These are phyloP conservation scores for Zymoseptoria crescenta DNA, from an alignment of 2,329 filamentous ascomycete genomes.

Conservation along the genomic window DNA sequence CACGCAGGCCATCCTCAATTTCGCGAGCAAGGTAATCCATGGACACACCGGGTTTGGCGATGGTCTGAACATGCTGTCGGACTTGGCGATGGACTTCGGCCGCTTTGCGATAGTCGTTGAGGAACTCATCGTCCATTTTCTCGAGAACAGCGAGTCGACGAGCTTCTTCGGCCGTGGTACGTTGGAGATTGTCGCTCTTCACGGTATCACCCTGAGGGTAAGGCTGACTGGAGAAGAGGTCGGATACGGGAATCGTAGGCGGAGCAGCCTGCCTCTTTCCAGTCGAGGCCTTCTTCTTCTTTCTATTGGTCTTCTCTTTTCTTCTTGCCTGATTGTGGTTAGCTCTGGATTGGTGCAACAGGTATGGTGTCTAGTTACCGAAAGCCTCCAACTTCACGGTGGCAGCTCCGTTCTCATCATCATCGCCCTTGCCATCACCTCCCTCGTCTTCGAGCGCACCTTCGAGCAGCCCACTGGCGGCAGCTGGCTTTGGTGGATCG, in stretches of 20 bases:
- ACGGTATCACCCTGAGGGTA: conserved; percentile 74
- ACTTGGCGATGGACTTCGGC: conserved; percentile 88
- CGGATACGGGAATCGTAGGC: conserved; percentile 64
- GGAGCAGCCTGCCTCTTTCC: conserved; percentile 75
- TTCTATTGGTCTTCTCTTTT: conserved; percentile 14
- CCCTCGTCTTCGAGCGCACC: conserved; percentile 26
- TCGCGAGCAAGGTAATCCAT: conserved; percentile 76
- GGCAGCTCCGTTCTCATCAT: conserved; percentile 19
- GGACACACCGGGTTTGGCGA: conserved; percentile 66
- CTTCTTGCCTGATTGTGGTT: conserved; percentile 11
- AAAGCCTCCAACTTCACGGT: conserved; percentile 4
- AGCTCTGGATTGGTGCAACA: conserved; percentile 1
- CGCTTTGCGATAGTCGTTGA: conserved; percentile 72
- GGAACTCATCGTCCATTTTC: conserved; percentile 70
- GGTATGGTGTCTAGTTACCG: not conserved
- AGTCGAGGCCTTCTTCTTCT: conserved; percentile 75
- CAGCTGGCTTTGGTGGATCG: conserved; percentile 30
- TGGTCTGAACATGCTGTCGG: conserved; percentile 72
- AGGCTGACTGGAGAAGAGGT: conserved; percentile 62
- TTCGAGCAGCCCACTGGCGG: conserved; percentile 29
- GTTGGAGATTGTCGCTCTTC: conserved; percentile 72
- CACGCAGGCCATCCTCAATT: conserved; percentile 77
- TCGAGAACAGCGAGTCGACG: conserved; percentile 56
- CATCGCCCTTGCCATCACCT: conserved; percentile 24
- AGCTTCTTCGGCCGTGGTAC: conserved; percentile 79